Evolutionary conservation across 345 rosid genomes (phyloP).

Genomic region (Pistacia vera): DNA sequence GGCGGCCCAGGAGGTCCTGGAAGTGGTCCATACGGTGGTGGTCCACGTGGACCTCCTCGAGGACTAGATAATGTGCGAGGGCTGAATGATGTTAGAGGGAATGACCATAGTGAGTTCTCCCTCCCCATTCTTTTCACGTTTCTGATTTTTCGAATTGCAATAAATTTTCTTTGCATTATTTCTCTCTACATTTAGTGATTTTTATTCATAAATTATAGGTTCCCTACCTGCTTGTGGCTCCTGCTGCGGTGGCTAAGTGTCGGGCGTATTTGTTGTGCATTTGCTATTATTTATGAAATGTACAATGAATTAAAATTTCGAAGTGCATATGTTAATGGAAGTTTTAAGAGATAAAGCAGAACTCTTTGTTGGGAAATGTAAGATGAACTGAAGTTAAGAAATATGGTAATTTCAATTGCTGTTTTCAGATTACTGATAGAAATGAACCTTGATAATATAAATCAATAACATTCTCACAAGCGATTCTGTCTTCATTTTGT

Average conservation of each 20-base stretch:
- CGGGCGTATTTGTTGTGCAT: background rate
- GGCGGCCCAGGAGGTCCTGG: conserved; percentile 82
- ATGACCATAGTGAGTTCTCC: conserved; percentile 60
- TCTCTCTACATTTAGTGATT: background rate
- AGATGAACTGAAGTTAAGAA: background rate
- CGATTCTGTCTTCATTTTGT: too few species aligned
- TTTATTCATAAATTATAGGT: conserved; percentile 36
- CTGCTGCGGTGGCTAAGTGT: conserved; percentile 57
- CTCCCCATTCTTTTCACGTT: background rate
- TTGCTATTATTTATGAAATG: background rate
- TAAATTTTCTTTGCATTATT: too few species aligned
- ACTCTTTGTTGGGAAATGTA: background rate
- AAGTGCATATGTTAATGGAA: background rate
- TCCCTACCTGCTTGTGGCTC: conserved; percentile 84
- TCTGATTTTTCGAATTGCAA: background rate
- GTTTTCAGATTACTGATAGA: too few species aligned
- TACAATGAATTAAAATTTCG: background rate
- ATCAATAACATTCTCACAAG: too few species aligned
- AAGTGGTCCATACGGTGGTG: conserved; percentile 59
- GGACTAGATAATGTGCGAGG: conserved; percentile 84
- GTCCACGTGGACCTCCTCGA: conserved; percentile 77
- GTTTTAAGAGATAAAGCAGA: background rate
- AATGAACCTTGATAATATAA: too few species aligned
- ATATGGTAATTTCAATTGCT: background rate
- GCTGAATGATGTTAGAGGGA: conserved; percentile 43